Base-by-base conservation (phyloP, 2,329 filamentous ascomycete species). In the Alternaria panax region DNA sequence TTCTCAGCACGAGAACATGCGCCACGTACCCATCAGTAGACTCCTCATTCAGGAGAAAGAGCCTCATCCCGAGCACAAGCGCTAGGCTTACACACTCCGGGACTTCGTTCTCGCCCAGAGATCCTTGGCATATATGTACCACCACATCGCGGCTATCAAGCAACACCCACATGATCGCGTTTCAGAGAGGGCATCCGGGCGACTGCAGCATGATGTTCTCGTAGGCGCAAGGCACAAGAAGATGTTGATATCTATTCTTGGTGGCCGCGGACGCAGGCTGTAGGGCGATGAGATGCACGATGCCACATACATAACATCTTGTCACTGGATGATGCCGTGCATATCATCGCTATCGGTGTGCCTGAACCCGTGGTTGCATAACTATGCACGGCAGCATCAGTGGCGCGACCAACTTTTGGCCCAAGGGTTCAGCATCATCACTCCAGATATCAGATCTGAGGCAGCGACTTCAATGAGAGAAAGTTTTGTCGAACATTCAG, bases 91-190 rank as follows among this genome's bases (percentile, higher is more conserved):
- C 38, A 18, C 18, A 7, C 4, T 11, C 8, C 28, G 38, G 51
- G 18, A 45, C 30, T 9, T 25, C 22, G 20, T 56, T 56, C 27
- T 51, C 54, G 46, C 54, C 54, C 16, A 56, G 54, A 45, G 18
- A 30, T 28, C 34, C 7, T 28, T 24, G 28, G 28, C 46, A 24
- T 24, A 48, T 22, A 51, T 38, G 54, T 55, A 55, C 43, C 12
- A 55, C 53, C 36, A 14, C 34, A 8, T 25, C 6, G 27, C 40
- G 38, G 28, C 25, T 16, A 41, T 7, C 25, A 55, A 30, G 32
- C 53, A 42, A 34, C 9, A 22, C 16, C 22, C 28, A 18, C 28
- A 18, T 27, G 11, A 36, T 27, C 20, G 28, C 14, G 7, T 24
- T 54, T 43, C 42, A n/a, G 41, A 56, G 28, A 18, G 14, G 20